These are phyloP conservation scores for Rubus parviflorus DNA, from an alignment of 306 rosid genomes.

Conservation along the genomic window DNA sequence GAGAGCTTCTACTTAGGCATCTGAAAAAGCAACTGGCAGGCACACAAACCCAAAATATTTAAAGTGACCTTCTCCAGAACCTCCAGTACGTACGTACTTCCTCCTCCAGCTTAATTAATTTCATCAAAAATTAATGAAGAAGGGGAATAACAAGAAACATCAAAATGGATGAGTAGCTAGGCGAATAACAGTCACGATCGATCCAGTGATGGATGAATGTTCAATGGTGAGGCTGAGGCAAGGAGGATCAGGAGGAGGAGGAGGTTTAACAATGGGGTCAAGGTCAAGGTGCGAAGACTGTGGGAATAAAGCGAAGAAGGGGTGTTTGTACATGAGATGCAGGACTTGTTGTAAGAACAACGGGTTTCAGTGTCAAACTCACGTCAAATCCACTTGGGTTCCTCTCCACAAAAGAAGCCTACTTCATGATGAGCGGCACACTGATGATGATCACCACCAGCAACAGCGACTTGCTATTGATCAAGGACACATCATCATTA, in stretches of 20 bases:
- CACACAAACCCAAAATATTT: background rate
- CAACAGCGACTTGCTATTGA: slow-evolving; percentile 13
- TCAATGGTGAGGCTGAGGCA: slow-evolving; percentile 25
- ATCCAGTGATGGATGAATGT: background rate
- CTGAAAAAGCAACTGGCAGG: background rate
- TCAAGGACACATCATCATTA: slow-evolving; percentile 27
- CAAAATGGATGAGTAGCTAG: background rate
- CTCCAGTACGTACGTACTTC: background rate
- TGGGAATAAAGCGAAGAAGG: slow-evolving; percentile 79
- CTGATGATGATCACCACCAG: background rate
- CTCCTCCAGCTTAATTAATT: background rate
- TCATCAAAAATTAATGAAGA: background rate
- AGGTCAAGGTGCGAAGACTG: slow-evolving; percentile 56
- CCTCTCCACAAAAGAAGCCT: slow-evolving; percentile 48
- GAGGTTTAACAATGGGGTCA: slow-evolving; percentile 21
- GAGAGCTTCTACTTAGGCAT: background rate
- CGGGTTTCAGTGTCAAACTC: slow-evolving; percentile 64
- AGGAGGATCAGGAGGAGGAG: slow-evolving; percentile 9
- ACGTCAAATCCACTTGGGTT: slow-evolving; percentile 71
- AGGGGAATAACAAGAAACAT: background rate
- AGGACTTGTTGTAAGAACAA: slow-evolving; percentile 70
- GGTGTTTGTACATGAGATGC: slow-evolving; percentile 59
- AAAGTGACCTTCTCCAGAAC: background rate
- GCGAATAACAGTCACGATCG: background rate
- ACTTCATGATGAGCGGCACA: slow-evolving; percentile 2